A percentile compares a stretch with the other conserved stretches of the same genome.
Evolutionary conservation across 2,329 filamentous ascomycete genomes (phyloP).

Genomic region (Cadophora sp.): DNA sequence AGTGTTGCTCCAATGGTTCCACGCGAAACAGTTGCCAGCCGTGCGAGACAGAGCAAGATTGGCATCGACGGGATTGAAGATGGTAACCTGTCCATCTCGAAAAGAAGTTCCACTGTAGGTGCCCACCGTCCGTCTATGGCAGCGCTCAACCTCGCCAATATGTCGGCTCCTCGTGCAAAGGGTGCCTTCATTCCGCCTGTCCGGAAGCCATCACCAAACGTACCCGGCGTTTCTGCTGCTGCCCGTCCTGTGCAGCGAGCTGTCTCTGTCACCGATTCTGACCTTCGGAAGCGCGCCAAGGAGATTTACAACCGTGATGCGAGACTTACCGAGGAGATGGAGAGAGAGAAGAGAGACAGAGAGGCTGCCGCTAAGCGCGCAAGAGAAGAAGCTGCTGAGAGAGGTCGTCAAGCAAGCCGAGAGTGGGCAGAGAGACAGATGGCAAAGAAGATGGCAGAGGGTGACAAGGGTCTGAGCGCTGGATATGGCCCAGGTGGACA

Average conservation of each 20-base stretch:
- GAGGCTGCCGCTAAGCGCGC: constrained; percentile 61
- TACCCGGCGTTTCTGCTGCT: constrained; percentile 36
- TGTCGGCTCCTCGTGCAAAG: constrained; percentile 40
- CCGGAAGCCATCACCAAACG: constrained; percentile 36
- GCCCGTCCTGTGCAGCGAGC: constrained; percentile 48
- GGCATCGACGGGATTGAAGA: constrained; percentile 41
- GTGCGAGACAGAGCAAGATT: constrained; percentile 57
- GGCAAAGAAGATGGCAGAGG: constrained; percentile 36
- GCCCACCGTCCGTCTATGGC: constrained; percentile 45
- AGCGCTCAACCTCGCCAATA: constrained; percentile 43
- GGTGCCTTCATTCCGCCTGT: constrained; percentile 24
- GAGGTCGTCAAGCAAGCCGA: constrained; percentile 62
- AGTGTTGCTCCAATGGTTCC: constrained; percentile 51
- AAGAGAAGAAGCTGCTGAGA: constrained; percentile 66
- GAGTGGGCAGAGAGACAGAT: constrained; percentile 67
- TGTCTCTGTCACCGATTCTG: constrained; percentile 57
- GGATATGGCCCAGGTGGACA: constrained; percentile 40
- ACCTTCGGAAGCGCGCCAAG: constrained; percentile 59
- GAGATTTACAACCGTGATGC: constrained; percentile 62
- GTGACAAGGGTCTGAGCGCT: constrained; percentile 37
- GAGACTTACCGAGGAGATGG: constrained; percentile 52
- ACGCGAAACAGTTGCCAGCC: constrained; percentile 64
- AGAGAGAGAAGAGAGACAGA: constrained; percentile 60
- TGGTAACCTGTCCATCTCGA: constrained; percentile 35
- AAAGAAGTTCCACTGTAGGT: constrained; percentile 41